Evolutionary conservation across 371 early-diverging fungal species (phyloP).

Genomic region (Polyrhizophydium stewartii): DNA sequence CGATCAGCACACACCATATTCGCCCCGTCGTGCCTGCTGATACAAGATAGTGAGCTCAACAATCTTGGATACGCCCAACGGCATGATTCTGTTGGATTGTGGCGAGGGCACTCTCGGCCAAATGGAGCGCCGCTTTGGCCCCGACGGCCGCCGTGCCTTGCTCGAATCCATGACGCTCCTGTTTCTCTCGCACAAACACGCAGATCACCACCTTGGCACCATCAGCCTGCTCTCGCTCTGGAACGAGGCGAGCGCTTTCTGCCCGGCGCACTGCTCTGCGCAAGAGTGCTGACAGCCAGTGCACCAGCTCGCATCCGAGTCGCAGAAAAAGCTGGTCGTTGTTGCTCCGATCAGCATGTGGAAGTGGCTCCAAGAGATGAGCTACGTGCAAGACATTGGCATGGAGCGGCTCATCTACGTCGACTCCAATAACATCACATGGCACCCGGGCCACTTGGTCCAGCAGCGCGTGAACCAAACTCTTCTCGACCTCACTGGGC

Average conservation of each 20-base stretch:
- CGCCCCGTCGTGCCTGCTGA: conserved; percentile 5
- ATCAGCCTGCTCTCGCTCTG: conserved; percentile 58
- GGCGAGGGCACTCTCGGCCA: conserved; percentile 98
- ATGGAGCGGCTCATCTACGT: conserved; percentile 40
- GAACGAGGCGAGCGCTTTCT: conserved; percentile 13
- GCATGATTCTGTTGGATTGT: conserved; percentile 84
- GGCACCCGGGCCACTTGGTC: conserved; percentile 18
- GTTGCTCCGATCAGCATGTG: conserved; percentile 62
- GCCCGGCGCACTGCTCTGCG: too few species aligned
- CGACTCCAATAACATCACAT: conserved; percentile 42
- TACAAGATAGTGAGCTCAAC: conserved; percentile 73
- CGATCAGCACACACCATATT: background rate
- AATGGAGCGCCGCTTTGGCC: conserved; percentile 78
- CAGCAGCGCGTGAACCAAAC: too few species aligned
- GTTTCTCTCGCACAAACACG: conserved; percentile 98
- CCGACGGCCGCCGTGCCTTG: conserved; percentile 32
- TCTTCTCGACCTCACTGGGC: conserved; percentile 42
- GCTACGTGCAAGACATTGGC: conserved; percentile 60
- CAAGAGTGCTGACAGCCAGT: too few species aligned
- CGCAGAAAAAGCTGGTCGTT: conserved; percentile 25
- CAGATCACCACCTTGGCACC: conserved; percentile 98
- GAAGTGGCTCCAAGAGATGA: conserved; percentile 67
- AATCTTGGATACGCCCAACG: conserved; percentile 57
- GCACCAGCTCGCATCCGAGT: too few species aligned
- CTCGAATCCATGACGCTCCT: conserved; percentile 58